Conservation (phyloP, 2,329 filamentous ascomycete species). For the Colletotrichum chrysophilum region DNA sequence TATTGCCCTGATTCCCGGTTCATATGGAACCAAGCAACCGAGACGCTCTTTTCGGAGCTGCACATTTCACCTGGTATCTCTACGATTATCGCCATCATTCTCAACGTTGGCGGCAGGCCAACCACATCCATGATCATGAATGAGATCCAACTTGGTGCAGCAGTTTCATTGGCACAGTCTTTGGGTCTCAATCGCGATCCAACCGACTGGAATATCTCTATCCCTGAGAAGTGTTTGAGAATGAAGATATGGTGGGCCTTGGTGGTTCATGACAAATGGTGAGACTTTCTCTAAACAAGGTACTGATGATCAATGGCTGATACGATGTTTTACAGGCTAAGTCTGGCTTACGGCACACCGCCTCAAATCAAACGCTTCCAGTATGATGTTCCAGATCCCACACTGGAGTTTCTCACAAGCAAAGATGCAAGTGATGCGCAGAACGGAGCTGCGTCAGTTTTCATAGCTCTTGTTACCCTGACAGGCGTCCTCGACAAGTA, state of each 20-base stretch:
- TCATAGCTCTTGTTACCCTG: constrained; percentile 14
- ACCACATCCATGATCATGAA: constrained; percentile 66
- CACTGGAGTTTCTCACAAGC: constrained; percentile 33
- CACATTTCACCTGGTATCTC: constrained; percentile 63
- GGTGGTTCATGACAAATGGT: constrained; percentile 61
- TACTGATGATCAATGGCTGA: not conserved
- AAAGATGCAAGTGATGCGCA: not conserved
- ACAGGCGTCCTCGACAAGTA: constrained; percentile 19
- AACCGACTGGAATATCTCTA: constrained; percentile 54
- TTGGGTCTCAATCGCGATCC: constrained; percentile 61
- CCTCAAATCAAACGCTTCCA: constrained; percentile 49
- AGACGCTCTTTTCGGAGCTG: constrained; percentile 64
- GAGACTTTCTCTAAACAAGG: constrained; percentile 9
- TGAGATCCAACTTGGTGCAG: constrained; percentile 53
- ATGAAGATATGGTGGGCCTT: constrained; percentile 63
- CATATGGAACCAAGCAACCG: constrained; percentile 66
- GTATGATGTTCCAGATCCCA: constrained; percentile 53
- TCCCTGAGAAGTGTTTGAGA: constrained; percentile 54
- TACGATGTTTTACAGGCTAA: constrained; percentile 40
- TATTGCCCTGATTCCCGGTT: constrained; percentile 63
- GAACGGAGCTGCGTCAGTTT: constrained; percentile 12
- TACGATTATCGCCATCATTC: constrained; percentile 60
- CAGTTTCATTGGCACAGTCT: constrained; percentile 57
- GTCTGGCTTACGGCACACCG: constrained; percentile 58
- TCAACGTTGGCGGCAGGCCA: constrained; percentile 66